A percentile compares a stretch with the other conserved stretches of the same genome.
These are phyloP conservation scores for Phytophthora lateralis DNA, from an alignment of 352 stramenopile species.

Conservation along the genomic window DNA sequence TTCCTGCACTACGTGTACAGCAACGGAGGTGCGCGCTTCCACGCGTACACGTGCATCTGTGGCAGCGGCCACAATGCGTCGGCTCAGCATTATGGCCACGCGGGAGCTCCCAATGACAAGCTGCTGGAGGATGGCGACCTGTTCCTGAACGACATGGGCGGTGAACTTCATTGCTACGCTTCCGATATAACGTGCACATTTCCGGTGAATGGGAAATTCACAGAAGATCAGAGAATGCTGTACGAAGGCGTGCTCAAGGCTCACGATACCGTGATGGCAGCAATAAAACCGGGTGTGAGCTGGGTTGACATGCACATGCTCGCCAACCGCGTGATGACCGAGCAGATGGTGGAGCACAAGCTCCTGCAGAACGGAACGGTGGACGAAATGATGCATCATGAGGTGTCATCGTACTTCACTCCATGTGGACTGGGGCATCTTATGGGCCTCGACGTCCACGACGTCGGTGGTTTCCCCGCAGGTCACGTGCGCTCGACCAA, in stretches of 20 bases:
- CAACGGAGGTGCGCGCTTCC: constrained; percentile 92
- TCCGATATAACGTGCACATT: constrained; percentile 98
- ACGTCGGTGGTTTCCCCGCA: constrained; percentile 93
- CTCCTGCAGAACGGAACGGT: constrained; percentile 91
- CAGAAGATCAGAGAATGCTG: constrained; percentile 91
- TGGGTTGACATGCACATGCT: constrained; percentile 96
- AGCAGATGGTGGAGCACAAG: constrained; percentile 83
- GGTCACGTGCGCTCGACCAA: constrained; percentile 61
- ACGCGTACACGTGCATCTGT: constrained; percentile 97
- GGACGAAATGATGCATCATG: constrained; percentile 95
- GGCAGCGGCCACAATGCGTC: constrained; percentile 95
- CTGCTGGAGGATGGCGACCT: constrained; percentile 90
- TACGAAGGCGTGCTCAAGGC: constrained; percentile 96
- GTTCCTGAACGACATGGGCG: constrained; percentile 97
- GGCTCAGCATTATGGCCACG: constrained; percentile 96
- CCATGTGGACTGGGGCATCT: constrained; percentile 98
- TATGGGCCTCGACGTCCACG: constrained; percentile 98
- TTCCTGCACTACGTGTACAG: constrained; percentile 97
- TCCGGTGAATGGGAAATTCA: constrained; percentile 94
- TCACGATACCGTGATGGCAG: constrained; percentile 92
- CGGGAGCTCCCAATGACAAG: constrained; percentile 93
- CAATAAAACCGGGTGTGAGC: constrained; percentile 95
- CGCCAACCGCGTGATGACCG: constrained; percentile 91
- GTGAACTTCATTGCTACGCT: constrained; percentile 96
- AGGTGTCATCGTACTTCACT: constrained; percentile 98